A percentile compares a stretch with the other conserved stretches of the same genome.
Conservation (phyloP, 2,329 filamentous ascomycete genomes). For the Rhynchosporium graminicola region DNA sequence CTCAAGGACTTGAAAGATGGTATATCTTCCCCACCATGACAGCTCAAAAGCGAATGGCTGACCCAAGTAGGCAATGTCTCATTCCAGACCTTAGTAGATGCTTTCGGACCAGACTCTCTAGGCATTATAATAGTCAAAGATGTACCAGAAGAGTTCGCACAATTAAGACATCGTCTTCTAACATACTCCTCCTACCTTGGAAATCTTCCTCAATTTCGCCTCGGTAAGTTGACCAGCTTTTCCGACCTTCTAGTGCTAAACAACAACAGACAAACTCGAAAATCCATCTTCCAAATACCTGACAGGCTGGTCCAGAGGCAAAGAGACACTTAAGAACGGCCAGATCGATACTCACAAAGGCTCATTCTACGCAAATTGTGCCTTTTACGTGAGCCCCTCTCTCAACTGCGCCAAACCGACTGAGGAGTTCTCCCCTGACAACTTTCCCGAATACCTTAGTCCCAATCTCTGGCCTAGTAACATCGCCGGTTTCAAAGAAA, state of each 20-base stretch:
- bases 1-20: slow-evolving; percentile 61
- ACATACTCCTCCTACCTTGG: slow-evolving; percentile 90
- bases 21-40: slow-evolving; percentile 37
- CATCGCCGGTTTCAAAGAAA: slow-evolving; percentile 73
- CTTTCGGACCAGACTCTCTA: slow-evolving; percentile 87
- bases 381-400: slow-evolving; percentile 67
- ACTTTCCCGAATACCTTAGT: slow-evolving; percentile 85
- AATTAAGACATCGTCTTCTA: slow-evolving; percentile 72
- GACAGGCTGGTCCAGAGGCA: slow-evolving; percentile 78
- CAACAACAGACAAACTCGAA: slow-evolving; percentile 53
- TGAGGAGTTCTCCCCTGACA: slow-evolving; percentile 54
- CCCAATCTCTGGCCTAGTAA: slow-evolving; percentile 85
- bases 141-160: slow-evolving; percentile 69
- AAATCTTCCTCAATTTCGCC: slow-evolving; percentile 69
- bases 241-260: slow-evolving; percentile 18
- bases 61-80: slow-evolving; percentile 59
- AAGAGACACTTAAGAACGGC: slow-evolving; percentile 77
- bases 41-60: slow-evolving; percentile 18
- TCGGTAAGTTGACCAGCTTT: slow-evolving; percentile 57
- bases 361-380: slow-evolving; percentile 82
- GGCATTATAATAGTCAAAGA: slow-evolving; percentile 94
- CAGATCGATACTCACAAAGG: slow-evolving; percentile 80
- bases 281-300: slow-evolving; percentile 64
- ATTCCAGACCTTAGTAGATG: slow-evolving; percentile 69
- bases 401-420: slow-evolving; percentile 65